phyloP scores from a whole-genome alignment of 495 filamentous ascomycete genomes.

The Rusavskia elegans region DNA sequence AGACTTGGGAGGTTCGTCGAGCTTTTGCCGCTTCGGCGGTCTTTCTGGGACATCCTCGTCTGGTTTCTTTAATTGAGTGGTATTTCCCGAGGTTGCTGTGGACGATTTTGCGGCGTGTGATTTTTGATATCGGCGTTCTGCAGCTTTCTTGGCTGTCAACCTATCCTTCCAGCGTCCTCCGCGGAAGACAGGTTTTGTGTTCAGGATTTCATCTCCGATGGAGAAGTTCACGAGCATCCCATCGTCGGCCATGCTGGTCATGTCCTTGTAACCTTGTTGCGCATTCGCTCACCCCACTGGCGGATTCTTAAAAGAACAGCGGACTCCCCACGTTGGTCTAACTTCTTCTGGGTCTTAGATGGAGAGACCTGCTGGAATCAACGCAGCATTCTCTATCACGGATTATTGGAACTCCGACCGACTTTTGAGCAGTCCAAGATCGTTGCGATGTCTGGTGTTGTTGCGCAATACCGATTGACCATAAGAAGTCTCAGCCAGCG shows the following conservation, averaged over 20 bases:
- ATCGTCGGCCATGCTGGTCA: constrained; percentile 66
- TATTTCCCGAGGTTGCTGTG: constrained; percentile 1
- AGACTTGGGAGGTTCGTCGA: constrained; percentile 15
- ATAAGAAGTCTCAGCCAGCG: background rate
- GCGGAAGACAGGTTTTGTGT: constrained; percentile 50
- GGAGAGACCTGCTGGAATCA: background rate
- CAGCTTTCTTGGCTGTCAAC: constrained; percentile 58
- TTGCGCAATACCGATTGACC: background rate
- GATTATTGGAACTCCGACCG: background rate
- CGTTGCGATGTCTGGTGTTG: background rate
- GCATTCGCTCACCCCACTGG: background rate
- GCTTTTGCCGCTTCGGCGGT: constrained; percentile 25
- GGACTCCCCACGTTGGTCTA: background rate
- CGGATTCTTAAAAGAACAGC: too few relatives aligned
- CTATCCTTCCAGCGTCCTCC: constrained; percentile 88
- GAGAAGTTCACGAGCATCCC: constrained; percentile 89
- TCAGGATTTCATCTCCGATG: constrained; percentile 39
- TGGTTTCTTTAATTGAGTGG: background rate
- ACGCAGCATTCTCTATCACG: constrained; percentile 3
- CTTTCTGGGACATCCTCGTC: constrained; percentile 12
- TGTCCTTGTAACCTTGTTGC: background rate
- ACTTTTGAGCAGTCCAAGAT: background rate
- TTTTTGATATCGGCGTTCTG: constrained; percentile 29
- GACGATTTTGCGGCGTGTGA: constrained; percentile 14
- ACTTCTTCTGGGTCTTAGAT: background rate